Conservation (phyloP, 2,329 filamentous ascomycete genomes). For the Colletotrichum gigasporum region DNA sequence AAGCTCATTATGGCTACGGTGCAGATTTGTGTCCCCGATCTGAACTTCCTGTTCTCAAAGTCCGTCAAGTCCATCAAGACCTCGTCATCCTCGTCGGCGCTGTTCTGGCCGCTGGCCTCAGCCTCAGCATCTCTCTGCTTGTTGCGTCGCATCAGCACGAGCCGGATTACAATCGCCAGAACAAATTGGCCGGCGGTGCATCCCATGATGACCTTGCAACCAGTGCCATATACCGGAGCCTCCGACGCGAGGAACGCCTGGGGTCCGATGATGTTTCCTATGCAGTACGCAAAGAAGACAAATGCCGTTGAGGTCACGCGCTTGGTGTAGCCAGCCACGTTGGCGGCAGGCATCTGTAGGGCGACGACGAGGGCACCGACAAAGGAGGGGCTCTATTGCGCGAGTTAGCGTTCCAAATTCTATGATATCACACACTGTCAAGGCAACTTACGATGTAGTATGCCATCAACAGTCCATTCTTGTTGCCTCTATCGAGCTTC, state of each 20-base stretch:
- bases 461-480: constrained; percentile 44
- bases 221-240: constrained; percentile 56
- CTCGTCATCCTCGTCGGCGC: constrained; percentile 42
- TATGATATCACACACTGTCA: constrained; percentile 55
- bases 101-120: constrained; percentile 41
- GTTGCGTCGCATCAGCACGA: constrained; percentile 46
- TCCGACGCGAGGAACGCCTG: constrained; percentile 47
- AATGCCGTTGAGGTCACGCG: constrained; percentile 54
- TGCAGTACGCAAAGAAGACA: constrained; percentile 54
- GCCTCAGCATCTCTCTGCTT: constrained; percentile 46
- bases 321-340: constrained; percentile 58
- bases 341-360: constrained; percentile 59
- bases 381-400: constrained; percentile 42
- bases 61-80: constrained; percentile 44
- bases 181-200: constrained; percentile 52
- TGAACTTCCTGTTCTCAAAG: constrained; percentile 39
- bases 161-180: constrained; percentile 44
- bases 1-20: constrained; percentile 29
- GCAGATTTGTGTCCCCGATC: too few relatives aligned
- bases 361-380: constrained; percentile 58
- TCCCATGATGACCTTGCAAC: constrained; percentile 58
- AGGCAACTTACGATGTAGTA: constrained; percentile 54
- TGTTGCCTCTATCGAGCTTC: constrained; percentile 51
- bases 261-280: constrained; percentile 48
- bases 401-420: constrained; percentile 43